These are phyloP conservation scores for Colletotrichum sojae DNA, from an alignment of 2,329 filamentous ascomycete species.

Conservation along the genomic window DNA sequence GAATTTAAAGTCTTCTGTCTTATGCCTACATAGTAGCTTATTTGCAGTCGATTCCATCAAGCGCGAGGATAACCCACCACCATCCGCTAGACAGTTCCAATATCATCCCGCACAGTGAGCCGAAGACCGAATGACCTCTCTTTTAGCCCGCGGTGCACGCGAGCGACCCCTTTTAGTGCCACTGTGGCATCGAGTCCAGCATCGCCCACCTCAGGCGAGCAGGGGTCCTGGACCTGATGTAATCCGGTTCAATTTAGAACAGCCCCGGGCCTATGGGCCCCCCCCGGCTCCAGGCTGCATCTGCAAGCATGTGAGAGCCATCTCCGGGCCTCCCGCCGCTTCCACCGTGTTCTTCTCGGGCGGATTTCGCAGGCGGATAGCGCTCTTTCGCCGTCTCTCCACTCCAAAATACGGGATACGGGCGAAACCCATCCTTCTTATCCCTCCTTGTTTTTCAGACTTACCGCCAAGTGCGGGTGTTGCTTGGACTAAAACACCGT, in stretches of 20 bases:
- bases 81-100: constrained; percentile 6
- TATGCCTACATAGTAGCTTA: background rate
- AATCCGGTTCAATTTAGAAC: constrained; percentile 16
- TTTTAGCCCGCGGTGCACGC: constrained; percentile 31
- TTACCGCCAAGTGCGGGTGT: constrained; percentile 28
- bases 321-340: constrained; percentile 39
- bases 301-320: constrained; percentile 39
- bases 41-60: background rate
- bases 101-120: constrained; percentile 27
- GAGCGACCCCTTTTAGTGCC: constrained; percentile 28
- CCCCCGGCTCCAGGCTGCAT: constrained; percentile 19
- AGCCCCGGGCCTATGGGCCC: background rate
- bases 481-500: constrained; percentile 5
- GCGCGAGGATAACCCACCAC: constrained; percentile 9
- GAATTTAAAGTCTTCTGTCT: background rate
- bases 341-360: constrained; percentile 34
- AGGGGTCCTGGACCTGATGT: constrained; percentile 19
- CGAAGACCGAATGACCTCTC: constrained; percentile 23
- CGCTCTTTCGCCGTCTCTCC: constrained; percentile 4
- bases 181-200: constrained; percentile 22
- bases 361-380: constrained; percentile 16
- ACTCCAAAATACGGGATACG: constrained; percentile 12
- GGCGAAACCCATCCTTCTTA: background rate
- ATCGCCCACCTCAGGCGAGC: constrained; percentile 7
- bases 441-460: background rate